These are phyloP conservation scores for Peribolospora kevripleyi DNA, from an alignment of 768 basidiomycete genomes.

Conservation along the genomic window DNA sequence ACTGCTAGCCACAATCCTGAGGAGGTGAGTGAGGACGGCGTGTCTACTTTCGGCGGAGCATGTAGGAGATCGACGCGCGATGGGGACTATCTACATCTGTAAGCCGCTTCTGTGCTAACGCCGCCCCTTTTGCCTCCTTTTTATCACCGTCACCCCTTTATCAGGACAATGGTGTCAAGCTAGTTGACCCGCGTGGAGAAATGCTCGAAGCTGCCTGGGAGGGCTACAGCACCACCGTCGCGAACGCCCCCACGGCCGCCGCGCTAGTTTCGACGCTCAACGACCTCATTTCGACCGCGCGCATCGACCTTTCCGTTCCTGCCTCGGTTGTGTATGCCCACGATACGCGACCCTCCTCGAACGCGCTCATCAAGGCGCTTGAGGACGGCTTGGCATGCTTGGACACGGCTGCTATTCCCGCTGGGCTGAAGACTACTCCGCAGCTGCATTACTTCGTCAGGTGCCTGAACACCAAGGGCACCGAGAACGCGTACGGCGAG, in stretches of 20 bases:
- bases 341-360: conserved; percentile 78
- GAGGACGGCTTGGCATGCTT: conserved; percentile 40
- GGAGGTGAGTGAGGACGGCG: conserved; percentile 28
- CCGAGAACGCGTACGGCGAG: conserved; percentile 50
- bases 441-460: conserved; percentile 85
- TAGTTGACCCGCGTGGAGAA: conserved; percentile 89
- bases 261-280: conserved; percentile 46
- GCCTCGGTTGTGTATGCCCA: conserved; percentile 69
- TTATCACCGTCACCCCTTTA: not conserved
- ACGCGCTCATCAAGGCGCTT: conserved; percentile 45
- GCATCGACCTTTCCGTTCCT: conserved; percentile 56
- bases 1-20: conserved; percentile 99
- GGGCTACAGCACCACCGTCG: conserved; percentile 52
- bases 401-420: conserved; percentile 33
- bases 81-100: not conserved
- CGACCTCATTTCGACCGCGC: conserved; percentile 33
- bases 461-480: conserved; percentile 64
- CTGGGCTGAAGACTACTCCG: conserved; percentile 75
- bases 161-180: conserved; percentile 95
- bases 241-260: conserved; percentile 53
- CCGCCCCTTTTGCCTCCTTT: not conserved
- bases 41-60: not conserved
- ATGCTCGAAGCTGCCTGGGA: conserved; percentile 96
- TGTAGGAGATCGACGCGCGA: conserved; percentile 2
- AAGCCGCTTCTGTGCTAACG: not conserved